Conservation (phyloP, 306 rosid genomes). For the Medicago arabica region DNA sequence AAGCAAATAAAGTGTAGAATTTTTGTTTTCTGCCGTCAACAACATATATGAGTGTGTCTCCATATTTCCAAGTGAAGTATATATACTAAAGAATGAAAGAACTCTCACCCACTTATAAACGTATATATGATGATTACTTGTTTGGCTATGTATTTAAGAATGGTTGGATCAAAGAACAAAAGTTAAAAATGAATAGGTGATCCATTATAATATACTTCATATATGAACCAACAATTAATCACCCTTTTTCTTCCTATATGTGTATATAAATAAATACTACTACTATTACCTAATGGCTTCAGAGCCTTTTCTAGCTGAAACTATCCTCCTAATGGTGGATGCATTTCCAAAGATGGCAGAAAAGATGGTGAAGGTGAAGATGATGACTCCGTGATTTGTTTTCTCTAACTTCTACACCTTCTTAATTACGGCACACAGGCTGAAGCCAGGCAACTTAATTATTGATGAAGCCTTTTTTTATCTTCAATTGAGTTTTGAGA, state of each 20-base stretch:
- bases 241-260: background rate
- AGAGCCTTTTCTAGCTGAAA: constrained; percentile 19
- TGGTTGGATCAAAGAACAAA: constrained; percentile 46
- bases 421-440: constrained; percentile 57
- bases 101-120: constrained; percentile 32
- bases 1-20: background rate
- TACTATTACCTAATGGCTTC: constrained; percentile 31
- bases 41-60: constrained; percentile 6
- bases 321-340: constrained; percentile 46
- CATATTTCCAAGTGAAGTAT: background rate
- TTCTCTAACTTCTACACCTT: constrained; percentile 29
- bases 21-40: background rate
- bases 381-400: constrained; percentile 28
- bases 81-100: constrained; percentile 5
- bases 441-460: constrained; percentile 63
- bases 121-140: constrained; percentile 42
- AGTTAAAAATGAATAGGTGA: constrained; percentile 39
- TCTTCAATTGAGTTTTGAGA: constrained; percentile 3
- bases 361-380: constrained; percentile 35
- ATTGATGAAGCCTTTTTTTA: constrained; percentile 37
- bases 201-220: constrained; percentile 35
- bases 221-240: constrained; percentile 12
- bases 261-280: background rate
- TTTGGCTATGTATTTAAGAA: constrained; percentile 45
- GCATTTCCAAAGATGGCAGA: constrained; percentile 41